Conservation (phyloP, 2,329 filamentous ascomycete genomes). For the Parasarocladium wereldwijsianum region DNA sequence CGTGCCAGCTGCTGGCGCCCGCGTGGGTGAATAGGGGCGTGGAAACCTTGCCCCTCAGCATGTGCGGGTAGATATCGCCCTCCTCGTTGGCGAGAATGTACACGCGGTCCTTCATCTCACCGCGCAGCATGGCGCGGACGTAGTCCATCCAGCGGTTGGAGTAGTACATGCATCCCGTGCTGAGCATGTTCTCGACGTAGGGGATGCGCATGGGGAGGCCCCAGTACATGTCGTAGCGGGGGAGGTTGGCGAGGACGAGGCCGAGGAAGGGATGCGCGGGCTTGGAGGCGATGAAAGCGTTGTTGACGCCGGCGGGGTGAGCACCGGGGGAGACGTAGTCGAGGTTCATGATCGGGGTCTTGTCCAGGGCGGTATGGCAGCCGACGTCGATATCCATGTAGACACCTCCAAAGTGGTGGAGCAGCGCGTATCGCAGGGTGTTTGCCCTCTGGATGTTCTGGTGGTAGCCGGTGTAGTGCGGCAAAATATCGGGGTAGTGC, state of each 20-base stretch:
- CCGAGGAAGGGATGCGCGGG: constrained; percentile 9
- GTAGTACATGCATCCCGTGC: constrained; percentile 13
- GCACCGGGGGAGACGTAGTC: constrained; percentile 10
- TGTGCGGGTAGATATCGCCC: constrained; percentile 11
- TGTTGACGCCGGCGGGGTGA: constrained; percentile 12
- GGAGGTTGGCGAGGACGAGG: constrained; percentile 8
- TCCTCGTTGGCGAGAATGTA: constrained; percentile 6
- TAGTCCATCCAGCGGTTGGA: constrained; percentile 13
- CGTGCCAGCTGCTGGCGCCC: constrained; percentile 13
- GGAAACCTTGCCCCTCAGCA: constrained; percentile 10
- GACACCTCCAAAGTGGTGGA: constrained; percentile 11
- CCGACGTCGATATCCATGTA: constrained; percentile 13
- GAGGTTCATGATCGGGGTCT: constrained; percentile 9
- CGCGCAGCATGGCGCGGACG: constrained; percentile 6
- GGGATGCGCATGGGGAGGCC: constrained; percentile 11
- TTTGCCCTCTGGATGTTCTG: constrained; percentile 12
- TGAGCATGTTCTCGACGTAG: constrained; percentile 14
- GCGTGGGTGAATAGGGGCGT: constrained; percentile 12
- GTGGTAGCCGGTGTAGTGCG: constrained; percentile 10
- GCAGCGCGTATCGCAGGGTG: constrained; percentile 10
- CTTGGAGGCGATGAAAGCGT: constrained; percentile 10
- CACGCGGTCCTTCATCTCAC: constrained; percentile 1
- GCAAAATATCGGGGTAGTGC: constrained; percentile 10
- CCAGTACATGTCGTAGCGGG: constrained; percentile 11
- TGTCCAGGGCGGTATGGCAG: constrained; percentile 9